phyloP scores from a whole-genome alignment of 257 asterid species.

The Solanum chilense region DNA sequence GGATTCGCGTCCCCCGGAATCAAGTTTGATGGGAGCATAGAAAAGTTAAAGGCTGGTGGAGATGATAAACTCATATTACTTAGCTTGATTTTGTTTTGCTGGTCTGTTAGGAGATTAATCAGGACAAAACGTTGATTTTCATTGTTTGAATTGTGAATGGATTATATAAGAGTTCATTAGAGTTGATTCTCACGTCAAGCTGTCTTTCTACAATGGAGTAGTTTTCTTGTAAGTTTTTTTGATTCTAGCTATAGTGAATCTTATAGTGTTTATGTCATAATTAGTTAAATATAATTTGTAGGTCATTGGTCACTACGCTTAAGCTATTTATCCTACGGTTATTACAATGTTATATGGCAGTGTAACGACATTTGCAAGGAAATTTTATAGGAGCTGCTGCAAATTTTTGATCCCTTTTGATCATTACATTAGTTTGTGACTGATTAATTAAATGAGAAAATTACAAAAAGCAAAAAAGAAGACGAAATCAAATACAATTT shows the following conservation, averaged over 20 bases:
- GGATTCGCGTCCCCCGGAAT: constrained; percentile 21
- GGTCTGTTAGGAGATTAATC: not conserved
- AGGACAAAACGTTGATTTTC: not conserved
- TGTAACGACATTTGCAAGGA: constrained; percentile 6
- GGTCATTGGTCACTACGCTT: constrained; percentile 8
- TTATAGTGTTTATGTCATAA: not conserved
- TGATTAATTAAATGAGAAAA: not conserved
- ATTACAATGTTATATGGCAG: constrained; percentile 9
- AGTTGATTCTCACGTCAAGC: constrained; percentile 34
- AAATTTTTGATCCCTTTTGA: not conserved
- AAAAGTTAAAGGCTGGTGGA: not conserved
- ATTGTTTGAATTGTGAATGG: not conserved
- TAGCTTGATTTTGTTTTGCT: not conserved
- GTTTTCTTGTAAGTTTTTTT: constrained; percentile 1
- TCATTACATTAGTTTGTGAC: not conserved
- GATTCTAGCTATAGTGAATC: not conserved
- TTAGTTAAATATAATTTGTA: not conserved
- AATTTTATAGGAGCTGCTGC: not conserved
- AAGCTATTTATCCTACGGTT: not conserved
- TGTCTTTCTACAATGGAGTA: constrained; percentile 8
- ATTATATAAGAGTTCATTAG: not conserved
- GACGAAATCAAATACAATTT: not conserved
- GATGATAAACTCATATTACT: not conserved
- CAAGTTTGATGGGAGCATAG: constrained; percentile 22
- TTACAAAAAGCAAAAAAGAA: not conserved